Evolutionary conservation across 371 early-diverging fungal species (phyloP), one percentile per base, ranked within the genome.

Genomic region (Conidiobolus incongruus): DNA sequence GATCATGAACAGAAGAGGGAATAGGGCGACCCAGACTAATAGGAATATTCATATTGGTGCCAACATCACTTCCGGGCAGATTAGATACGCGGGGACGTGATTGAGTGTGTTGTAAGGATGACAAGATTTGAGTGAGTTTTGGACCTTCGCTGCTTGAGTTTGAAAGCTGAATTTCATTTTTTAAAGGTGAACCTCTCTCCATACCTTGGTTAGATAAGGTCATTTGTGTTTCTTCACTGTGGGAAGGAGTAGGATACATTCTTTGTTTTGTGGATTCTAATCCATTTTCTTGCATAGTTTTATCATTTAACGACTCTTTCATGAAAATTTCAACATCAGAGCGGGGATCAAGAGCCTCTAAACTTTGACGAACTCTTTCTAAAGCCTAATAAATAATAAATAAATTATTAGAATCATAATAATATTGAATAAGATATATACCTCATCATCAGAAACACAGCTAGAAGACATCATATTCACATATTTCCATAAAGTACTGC

Each of bases 401-500:
- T 16, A 8, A 26, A 26, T 26, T 4, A 8, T 4, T 4, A 26
- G 3, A 19, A 24, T 24, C 21, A 4, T 21, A 26, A 10, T n/a
- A n/a, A n/a, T n/a, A n/a, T n/a, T n/a, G n/a, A n/a, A n/a, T n/a
- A n/a, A 10, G 22, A 20, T 3, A 23, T 4, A 17, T 32, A 44
- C 44, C 36, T 44, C 44, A 26, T 31, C 35, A 22, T 44, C 44
- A 36, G 44, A 15, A 22, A 44, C 44, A 15, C 44, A 44, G 5
- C n/a, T 44, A n/a, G 23, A 21, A 2, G 44, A 44, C 8, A 44
- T 15, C 8, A 44, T 12, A 35, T 44, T 36, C 22, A 33, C 32
- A 15, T 44, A 44, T 22, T 35, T 31, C 44, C 44, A 44, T 16
- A 44, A 24, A 21, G 20, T 44, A 6, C 32, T 44, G 2, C 44